Conservation (phyloP, 345 rosid species). For the Gossypium arboreum region DNA sequence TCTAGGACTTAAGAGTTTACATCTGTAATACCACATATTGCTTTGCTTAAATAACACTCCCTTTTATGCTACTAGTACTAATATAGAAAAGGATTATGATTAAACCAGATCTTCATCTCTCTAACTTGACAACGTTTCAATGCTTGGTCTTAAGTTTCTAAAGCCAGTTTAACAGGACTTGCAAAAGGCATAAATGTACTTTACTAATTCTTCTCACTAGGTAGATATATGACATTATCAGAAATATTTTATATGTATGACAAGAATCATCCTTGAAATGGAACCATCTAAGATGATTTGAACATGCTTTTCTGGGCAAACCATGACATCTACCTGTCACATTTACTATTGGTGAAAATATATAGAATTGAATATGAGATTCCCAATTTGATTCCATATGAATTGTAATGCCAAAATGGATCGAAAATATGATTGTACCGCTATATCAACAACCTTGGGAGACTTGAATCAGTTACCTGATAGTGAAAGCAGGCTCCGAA, state of each 20-base stretch:
- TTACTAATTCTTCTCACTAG: no score
- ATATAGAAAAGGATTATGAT: not conserved
- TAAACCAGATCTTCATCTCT: not conserved
- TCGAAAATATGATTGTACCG: not conserved
- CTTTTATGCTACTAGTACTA: not conserved
- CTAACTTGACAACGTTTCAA: not conserved
- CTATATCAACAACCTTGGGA: not conserved
- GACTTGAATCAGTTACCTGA: slow-evolving; percentile 42
- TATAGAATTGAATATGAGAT: not conserved
- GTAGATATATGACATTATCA: not conserved
- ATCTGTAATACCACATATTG: not conserved
- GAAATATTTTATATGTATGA: not conserved
- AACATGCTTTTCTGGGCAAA: not conserved
- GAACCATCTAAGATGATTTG: not conserved
- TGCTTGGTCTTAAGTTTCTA: not conserved
- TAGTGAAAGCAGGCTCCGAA: slow-evolving; percentile 98
- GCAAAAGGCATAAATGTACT: not conserved
- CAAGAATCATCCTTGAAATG: not conserved
- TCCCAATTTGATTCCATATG: not conserved
- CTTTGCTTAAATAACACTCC: not conserved
- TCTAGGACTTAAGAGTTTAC: not conserved
- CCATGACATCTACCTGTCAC: not conserved
- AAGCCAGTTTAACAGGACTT: not conserved
- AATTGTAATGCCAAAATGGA: not conserved
- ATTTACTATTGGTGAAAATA: not conserved